Evolutionary conservation across 768 basidiomycete genomes (phyloP), one percentile per base, ranked within the genome.

Genomic region (Phaeotremella fagi): DNA sequence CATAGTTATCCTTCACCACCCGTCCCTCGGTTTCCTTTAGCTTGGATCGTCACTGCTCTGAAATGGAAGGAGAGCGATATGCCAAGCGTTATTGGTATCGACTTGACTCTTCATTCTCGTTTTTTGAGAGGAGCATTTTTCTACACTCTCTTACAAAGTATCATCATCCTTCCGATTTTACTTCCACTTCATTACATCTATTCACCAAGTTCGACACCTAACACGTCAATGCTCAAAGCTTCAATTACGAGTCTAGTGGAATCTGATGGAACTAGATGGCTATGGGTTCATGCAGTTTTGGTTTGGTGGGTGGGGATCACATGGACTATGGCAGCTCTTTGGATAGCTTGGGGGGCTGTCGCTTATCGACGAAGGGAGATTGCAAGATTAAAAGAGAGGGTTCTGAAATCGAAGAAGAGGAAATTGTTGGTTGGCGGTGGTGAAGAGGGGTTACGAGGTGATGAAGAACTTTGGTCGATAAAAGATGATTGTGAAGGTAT

Each of bases 201-300:
- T 44, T 54, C 69, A 2, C 58, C 65, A 7, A 28, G 37, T 9
- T 55, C 59, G 23, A 46, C 71, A 24, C 48, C 53, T 7, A 43
- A 28, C 5, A 66, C 66, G 2, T 71, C 69, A 9, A 74, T 74
- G 73, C 36, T 70, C n/a, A 52, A 62, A 42, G 73, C 73, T 9
- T 60, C 60, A 1, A 57, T 71, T n/a, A 63, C 64, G 12, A 68
- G 55, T 11, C 56, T 64, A 26, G 68, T 60, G 37, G 54, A 55
- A 18, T 57, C 56, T 1, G 60, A 54, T 7, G 68, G 65, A 3
- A 55, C 61, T 16, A 56, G 47, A 45, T 71, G 70, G 65, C 59
- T 74, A 2, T 74, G 73, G 73, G 68, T 72, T 1, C 73, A 74
- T 37, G 63, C 70, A 0, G 36, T 74, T 0, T 54, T 74, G 47